Percentiles rank a stretch among this genome's conserved stretches.
Evolutionary conservation across 73 alveolate species (phyloP).

Genomic region (Paraurostyla sp.): DNA sequence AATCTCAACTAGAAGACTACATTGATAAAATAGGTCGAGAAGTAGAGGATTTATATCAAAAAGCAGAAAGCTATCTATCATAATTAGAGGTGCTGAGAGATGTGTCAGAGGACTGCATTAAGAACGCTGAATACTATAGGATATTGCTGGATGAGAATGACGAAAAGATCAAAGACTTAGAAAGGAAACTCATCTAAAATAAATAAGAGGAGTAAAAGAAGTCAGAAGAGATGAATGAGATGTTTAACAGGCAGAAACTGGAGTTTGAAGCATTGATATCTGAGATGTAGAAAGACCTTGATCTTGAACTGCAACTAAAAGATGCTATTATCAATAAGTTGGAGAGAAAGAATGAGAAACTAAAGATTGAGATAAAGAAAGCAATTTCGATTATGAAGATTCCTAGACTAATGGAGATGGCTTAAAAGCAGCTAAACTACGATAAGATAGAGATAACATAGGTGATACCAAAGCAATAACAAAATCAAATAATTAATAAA

Average conservation of each 20-base stretch:
- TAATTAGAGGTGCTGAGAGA: no score
- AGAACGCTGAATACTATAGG: not conserved
- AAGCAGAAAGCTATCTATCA: no score
- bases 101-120: not conserved
- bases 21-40: no score
- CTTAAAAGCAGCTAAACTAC: not conserved
- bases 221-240: not conserved
- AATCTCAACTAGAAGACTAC: no score
- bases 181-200: not conserved
- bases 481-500: no score
- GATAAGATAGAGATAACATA: not conserved
- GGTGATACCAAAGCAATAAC: no score
- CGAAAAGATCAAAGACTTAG: not conserved
- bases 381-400: not conserved
- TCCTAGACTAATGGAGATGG: slow-evolving; percentile 11
- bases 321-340: not conserved
- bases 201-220: not conserved
- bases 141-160: not conserved
- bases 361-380: not conserved
- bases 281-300: no score
- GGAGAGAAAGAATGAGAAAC: not conserved
- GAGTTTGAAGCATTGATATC: no score
- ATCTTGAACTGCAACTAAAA: not conserved
- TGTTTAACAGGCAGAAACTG: no score
- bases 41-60: no score